These are phyloP conservation scores for Lachancea meyersii DNA, from an alignment of 805 yeast genomes.

Conservation along the genomic window DNA sequence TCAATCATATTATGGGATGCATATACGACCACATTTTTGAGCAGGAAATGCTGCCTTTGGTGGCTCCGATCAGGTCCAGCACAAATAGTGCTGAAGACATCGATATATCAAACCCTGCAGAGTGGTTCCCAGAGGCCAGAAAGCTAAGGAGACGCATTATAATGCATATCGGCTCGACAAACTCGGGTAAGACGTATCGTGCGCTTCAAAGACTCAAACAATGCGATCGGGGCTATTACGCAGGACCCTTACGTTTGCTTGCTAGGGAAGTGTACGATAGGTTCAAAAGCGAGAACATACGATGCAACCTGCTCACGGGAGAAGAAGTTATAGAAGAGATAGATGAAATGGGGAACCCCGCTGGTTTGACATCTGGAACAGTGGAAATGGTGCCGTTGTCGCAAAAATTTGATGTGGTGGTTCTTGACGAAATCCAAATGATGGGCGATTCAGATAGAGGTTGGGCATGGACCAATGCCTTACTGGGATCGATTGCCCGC, in stretches of 20 bases:
- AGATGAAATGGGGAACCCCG: slow-evolving; percentile 66
- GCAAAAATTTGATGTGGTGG: slow-evolving; percentile 73
- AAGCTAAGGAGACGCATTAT: slow-evolving; percentile 68
- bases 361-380: slow-evolving; percentile 78
- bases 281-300: slow-evolving; percentile 55
- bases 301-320: slow-evolving; percentile 90
- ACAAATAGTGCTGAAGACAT: slow-evolving; percentile 19
- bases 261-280: slow-evolving; percentile 90
- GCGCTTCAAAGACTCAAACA: slow-evolving; percentile 64
- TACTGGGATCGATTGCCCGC: slow-evolving; percentile 77
- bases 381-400: slow-evolving; percentile 83
- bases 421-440: slow-evolving; percentile 96
- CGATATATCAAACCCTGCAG: slow-evolving; percentile 54
- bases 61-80: slow-evolving; percentile 13
- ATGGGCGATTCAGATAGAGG: slow-evolving; percentile 75
- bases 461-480: slow-evolving; percentile 89
- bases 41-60: slow-evolving; percentile 23
- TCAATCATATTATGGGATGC: slow-evolving; percentile 6
- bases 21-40: slow-evolving; percentile 19
- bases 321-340: slow-evolving; percentile 76
- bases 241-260: slow-evolving; percentile 86
- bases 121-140: slow-evolving; percentile 84
- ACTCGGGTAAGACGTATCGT: slow-evolving; percentile 87
- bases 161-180: slow-evolving; percentile 98
- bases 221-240: slow-evolving; percentile 76